A percentile compares a stretch with the other conserved stretches of the same genome.
These are phyloP conservation scores for Podaxis mareebaensis DNA, from an alignment of 768 basidiomycete genomes.

Conservation along the genomic window DNA sequence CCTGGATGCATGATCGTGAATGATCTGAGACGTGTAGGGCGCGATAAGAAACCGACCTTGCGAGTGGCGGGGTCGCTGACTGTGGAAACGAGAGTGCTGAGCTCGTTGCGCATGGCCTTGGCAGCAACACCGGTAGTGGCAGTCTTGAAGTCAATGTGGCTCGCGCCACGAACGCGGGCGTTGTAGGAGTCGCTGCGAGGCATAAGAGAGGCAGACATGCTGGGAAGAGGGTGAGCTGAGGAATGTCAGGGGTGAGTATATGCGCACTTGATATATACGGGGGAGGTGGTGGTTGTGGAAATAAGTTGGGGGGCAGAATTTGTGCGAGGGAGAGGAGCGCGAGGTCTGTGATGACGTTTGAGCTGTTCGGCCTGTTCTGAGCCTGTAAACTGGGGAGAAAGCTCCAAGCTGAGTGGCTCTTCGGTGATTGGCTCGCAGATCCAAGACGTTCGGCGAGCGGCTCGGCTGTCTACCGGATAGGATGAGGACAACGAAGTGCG, in stretches of 20 bases:
- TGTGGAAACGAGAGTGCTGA: slow-evolving; percentile 87
- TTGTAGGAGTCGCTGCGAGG: slow-evolving; percentile 70
- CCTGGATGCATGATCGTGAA: slow-evolving; percentile 42
- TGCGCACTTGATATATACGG: slow-evolving; percentile 49
- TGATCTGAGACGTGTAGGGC: slow-evolving; percentile 19
- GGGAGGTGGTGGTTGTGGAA: slow-evolving; percentile 64
- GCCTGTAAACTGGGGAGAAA: slow-evolving; percentile 19
- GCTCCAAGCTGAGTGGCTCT: slow-evolving; percentile 41
- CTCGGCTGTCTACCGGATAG: slow-evolving; percentile 19
- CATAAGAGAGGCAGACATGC: slow-evolving; percentile 56
- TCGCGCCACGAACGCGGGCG: slow-evolving; percentile 72
- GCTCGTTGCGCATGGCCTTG: slow-evolving; percentile 98
- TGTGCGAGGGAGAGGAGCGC: slow-evolving; percentile 42
- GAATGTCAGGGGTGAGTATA: slow-evolving; percentile 14
- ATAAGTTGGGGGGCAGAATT: slow-evolving; percentile 60
- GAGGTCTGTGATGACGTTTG: slow-evolving; percentile 67
- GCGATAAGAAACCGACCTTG: slow-evolving; percentile 54
- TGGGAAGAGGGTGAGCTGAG: slow-evolving; percentile 26
- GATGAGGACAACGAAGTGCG: slow-evolving; percentile 10
- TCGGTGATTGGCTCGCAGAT: slow-evolving; percentile 51
- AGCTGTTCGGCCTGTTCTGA: slow-evolving; percentile 37
- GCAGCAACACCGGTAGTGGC: slow-evolving; percentile 92
- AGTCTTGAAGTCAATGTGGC: slow-evolving; percentile 96
- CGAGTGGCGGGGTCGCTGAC: slow-evolving; percentile 79
- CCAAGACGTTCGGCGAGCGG: slow-evolving; percentile 33